Conservation (phyloP, 202 grass and related monocot species). For the Sporobolus alterniflorus region DNA sequence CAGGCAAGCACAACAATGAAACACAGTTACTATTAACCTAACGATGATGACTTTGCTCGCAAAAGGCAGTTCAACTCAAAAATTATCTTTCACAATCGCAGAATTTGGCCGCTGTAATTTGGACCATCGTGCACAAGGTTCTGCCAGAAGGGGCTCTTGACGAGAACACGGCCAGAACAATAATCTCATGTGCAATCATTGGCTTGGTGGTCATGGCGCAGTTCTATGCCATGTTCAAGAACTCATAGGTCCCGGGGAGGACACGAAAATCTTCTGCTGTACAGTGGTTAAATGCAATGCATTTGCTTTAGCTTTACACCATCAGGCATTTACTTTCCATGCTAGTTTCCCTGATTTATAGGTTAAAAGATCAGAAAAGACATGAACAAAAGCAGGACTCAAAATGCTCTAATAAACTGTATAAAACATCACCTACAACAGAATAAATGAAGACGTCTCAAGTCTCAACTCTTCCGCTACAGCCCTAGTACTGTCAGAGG, state of each 20-base stretch:
- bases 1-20: slow-evolving; percentile 34
- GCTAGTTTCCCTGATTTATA: neutral
- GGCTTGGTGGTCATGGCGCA: slow-evolving; percentile 54
- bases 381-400: neutral
- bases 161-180: slow-evolving; percentile 41
- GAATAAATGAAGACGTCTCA: neutral
- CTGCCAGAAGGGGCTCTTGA: slow-evolving; percentile 55
- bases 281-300: neutral
- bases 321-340: neutral
- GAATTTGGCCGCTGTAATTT: slow-evolving; percentile 59
- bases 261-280: neutral
- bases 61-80: neutral
- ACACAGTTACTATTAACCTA: neutral
- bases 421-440: slow-evolving; percentile 43
- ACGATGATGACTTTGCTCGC: neutral
- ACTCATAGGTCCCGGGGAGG: slow-evolving; percentile 22
- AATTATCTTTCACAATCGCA: slow-evolving; percentile 22
- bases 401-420: slow-evolving; percentile 32
- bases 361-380: neutral
- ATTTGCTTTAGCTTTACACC: neutral
- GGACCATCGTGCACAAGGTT: slow-evolving; percentile 50
- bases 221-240: slow-evolving; percentile 55
- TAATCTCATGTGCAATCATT: slow-evolving; percentile 40
- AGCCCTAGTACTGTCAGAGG: slow-evolving; percentile 16
- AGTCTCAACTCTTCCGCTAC: slow-evolving; percentile 9